A percentile compares a stretch with the other conserved stretches of the same genome.
These are phyloP conservation scores for Darksidea phi DNA, from an alignment of 495 filamentous ascomycete genomes.

Conservation along the genomic window DNA sequence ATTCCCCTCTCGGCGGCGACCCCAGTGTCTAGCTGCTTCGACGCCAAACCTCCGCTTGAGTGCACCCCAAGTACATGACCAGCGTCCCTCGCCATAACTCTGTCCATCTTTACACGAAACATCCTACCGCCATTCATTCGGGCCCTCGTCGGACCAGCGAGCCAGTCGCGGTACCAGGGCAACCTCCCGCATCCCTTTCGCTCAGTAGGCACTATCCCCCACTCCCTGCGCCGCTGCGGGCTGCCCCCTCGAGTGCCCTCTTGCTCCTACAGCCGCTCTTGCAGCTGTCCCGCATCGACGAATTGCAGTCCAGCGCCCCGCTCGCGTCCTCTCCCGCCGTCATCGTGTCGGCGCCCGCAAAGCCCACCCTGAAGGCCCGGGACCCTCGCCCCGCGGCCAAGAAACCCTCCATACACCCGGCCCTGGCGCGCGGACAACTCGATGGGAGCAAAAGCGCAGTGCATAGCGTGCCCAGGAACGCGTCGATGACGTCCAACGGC, in stretches of 20 bases:
- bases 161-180: neutral
- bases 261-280: constrained; percentile 25
- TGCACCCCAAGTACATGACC: constrained; percentile 30
- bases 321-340: constrained; percentile 18
- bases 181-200: constrained; percentile 17
- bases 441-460: constrained; percentile 30
- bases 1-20: neutral
- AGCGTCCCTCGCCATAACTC: constrained; percentile 14
- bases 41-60: constrained; percentile 14
- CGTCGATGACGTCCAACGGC: constrained; percentile 35
- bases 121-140: constrained; percentile 26
- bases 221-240: constrained; percentile 6
- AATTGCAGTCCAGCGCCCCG: constrained; percentile 5
- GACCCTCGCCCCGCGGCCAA: constrained; percentile 29
- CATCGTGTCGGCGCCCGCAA: constrained; percentile 32
- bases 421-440: constrained; percentile 22
- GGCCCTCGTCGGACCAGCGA: constrained; percentile 3
- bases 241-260: neutral
- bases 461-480: constrained; percentile 26
- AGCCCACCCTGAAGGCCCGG: constrained; percentile 23
- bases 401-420: constrained; percentile 18
- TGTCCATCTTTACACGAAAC: constrained; percentile 18
- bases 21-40: neutral
- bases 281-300: constrained; percentile 17
- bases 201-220: constrained; percentile 5